A percentile compares a stretch with the other conserved stretches of the same genome.
Evolutionary conservation across 768 basidiomycete genomes (phyloP).

Genomic region (Rhodotorula kratochvilovae): DNA sequence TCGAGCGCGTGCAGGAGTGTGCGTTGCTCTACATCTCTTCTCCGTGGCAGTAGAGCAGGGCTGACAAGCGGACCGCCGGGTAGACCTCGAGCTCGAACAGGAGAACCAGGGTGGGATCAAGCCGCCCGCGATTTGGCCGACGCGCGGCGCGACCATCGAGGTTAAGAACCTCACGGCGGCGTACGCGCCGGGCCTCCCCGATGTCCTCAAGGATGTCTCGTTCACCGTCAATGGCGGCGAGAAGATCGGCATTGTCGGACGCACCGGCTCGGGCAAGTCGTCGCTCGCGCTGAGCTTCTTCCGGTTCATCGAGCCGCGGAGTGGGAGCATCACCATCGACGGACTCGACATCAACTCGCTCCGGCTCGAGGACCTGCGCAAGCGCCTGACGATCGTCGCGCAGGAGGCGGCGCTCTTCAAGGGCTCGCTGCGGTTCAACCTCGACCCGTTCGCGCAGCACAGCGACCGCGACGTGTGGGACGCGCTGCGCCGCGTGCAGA

Average conservation of each 20-base stretch:
- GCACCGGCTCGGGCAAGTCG: constrained; percentile 56
- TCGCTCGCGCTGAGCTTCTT: constrained; percentile 51
- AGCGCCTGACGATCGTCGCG: constrained; percentile 59
- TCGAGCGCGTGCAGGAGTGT: constrained; percentile 52
- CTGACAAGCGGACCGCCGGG: neutral
- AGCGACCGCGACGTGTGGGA: constrained; percentile 43
- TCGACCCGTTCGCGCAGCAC: constrained; percentile 46
- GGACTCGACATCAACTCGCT: constrained; percentile 49
- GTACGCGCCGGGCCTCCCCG: constrained; percentile 45
- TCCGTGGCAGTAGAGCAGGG: neutral
- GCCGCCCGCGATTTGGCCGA: constrained; percentile 52
- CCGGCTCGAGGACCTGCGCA: constrained; percentile 58
- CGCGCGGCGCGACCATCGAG: constrained; percentile 45
- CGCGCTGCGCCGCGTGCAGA: constrained; percentile 40
- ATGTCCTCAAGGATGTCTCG: constrained; percentile 48
- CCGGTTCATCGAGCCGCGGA: constrained; percentile 50
- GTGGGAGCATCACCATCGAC: constrained; percentile 48
- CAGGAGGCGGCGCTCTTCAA: constrained; percentile 67
- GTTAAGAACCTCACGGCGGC: constrained; percentile 47
- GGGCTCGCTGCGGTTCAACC: constrained; percentile 66
- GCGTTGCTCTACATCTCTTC: neutral
- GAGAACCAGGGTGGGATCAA: constrained; percentile 43
- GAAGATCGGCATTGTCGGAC: constrained; percentile 51
- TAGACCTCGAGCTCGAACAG: constrained; percentile 40
- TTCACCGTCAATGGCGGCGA: constrained; percentile 46